Evolutionary conservation across 352 stramenopile species (phyloP).

Genomic region (Detonula confervacea): DNA sequence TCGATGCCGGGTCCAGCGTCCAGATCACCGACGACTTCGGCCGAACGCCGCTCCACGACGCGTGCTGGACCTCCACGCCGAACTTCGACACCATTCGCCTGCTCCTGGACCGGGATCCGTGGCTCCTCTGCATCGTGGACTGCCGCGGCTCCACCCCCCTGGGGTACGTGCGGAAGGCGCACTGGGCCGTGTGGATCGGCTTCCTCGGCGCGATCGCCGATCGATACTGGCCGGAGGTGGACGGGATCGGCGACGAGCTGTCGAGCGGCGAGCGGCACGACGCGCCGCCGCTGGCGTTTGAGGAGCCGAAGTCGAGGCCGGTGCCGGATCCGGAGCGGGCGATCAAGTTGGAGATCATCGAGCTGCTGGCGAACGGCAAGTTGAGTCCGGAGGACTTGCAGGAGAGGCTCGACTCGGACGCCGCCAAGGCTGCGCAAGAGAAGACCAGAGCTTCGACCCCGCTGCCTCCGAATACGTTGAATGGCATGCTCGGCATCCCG

Average conservation of each 20-base stretch:
- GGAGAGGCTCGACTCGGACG: neutral
- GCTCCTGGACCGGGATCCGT: conserved; percentile 78
- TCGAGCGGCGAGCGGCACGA: conserved; percentile 11
- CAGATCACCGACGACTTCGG: conserved; percentile 86
- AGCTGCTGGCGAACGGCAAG: conserved; percentile 32
- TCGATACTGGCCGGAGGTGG: conserved; percentile 22
- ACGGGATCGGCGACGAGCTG: neutral
- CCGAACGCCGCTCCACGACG: conserved; percentile 86
- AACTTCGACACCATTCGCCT: conserved; percentile 80
- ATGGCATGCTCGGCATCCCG: too few relatives aligned
- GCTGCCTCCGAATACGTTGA: too few relatives aligned
- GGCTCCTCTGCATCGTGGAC: conserved; percentile 83
- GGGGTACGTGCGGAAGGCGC: conserved; percentile 78
- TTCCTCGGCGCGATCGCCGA: conserved; percentile 30
- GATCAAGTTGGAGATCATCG: conserved; percentile 21
- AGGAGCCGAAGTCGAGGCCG: conserved; percentile 52
- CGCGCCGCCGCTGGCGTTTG: conserved; percentile 30
- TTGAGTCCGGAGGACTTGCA: conserved; percentile 20
- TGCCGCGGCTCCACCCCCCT: conserved; percentile 82
- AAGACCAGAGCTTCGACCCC: conserved; percentile 6
- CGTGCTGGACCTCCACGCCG: conserved; percentile 80
- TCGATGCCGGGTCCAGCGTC: conserved; percentile 62
- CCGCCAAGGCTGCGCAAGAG: neutral
- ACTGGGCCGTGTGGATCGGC: conserved; percentile 44
- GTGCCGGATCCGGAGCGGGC: conserved; percentile 52